Conservation (phyloP, 2,329 filamentous ascomycete species). For the Fusarium kyushuense region DNA sequence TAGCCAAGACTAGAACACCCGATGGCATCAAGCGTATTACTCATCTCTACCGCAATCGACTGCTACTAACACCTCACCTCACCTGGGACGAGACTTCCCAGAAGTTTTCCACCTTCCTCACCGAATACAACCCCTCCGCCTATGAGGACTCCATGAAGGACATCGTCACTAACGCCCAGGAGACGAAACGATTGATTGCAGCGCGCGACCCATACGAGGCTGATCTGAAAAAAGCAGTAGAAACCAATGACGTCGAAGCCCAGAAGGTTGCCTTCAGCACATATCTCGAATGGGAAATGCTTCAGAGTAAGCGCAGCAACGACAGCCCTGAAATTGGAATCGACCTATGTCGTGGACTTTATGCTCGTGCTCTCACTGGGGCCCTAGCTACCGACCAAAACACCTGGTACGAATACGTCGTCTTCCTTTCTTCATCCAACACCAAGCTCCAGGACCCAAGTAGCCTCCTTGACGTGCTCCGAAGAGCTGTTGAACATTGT, state of each 20-base stretch:
- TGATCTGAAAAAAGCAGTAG: slow-evolving; percentile 69
- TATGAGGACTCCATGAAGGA: slow-evolving; percentile 81
- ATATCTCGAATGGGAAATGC: slow-evolving; percentile 89
- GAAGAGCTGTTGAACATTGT: slow-evolving; percentile 88
- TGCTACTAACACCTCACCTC: slow-evolving; percentile 76
- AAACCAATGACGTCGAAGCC: slow-evolving; percentile 66
- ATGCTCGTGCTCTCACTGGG: slow-evolving; percentile 78
- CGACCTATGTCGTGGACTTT: slow-evolving; percentile 73
- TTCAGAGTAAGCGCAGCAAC: slow-evolving; percentile 65
- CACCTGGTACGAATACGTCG: slow-evolving; percentile 86
- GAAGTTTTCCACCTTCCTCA: slow-evolving; percentile 79
- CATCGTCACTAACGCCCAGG: slow-evolving; percentile 71
- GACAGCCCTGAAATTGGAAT: slow-evolving; percentile 59
- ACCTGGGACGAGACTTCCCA: slow-evolving; percentile 82
- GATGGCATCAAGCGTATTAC: slow-evolving; percentile 73
- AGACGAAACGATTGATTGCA: slow-evolving; percentile 71
- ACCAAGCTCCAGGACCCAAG: slow-evolving; percentile 54
- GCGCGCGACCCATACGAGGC: slow-evolving; percentile 77
- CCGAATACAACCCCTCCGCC: slow-evolving; percentile 75
- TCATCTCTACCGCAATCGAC: slow-evolving; percentile 75
- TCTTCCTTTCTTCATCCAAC: slow-evolving; percentile 72
- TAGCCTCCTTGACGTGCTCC: slow-evolving; percentile 75
- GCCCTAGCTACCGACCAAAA: slow-evolving; percentile 79
- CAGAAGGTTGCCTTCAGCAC: slow-evolving; percentile 67
- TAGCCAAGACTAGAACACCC: slow-evolving; percentile 66